Evolutionary conservation across 495 filamentous ascomycete genomes (phyloP), one percentile per base, ranked within the genome.

Genomic region (Darksidea phi): DNA sequence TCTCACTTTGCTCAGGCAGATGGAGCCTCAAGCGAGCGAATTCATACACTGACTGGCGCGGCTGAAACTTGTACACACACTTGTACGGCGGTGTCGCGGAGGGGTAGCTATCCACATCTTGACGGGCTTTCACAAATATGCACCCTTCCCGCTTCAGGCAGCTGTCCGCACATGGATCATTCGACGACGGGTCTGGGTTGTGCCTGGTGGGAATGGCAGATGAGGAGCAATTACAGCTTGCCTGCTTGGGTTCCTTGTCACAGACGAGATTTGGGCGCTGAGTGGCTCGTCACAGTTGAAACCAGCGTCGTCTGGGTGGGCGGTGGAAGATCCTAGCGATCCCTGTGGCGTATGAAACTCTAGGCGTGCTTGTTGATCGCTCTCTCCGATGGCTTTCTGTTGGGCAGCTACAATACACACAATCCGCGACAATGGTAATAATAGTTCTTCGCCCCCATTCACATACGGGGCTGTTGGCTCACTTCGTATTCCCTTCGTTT

Each of bases 401-500:
- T 32, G 28, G 28, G 10, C 4, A 32, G 28, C 28, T 32, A n/a
- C n/a, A n/a, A n/a, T n/a, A n/a, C n/a, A n/a, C n/a, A n/a, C n/a
- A n/a, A n/a, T n/a, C 28, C 28, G 28, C 28, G 4, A 32, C 10
- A 32, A 32, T 32, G 10, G 10, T 32, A 32, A 10, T 10, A 32
- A 32, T 32, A n/a, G n/a, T n/a, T n/a, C n/a, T 32, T 32, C 28
- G 28, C 4, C 28, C 28, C 28, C 28, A 10, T 32, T 32, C 28
- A 32, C 28, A 32, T 32, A 32, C 10, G 41, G 36, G 15, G 41
- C 41, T 58, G 55, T 45, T 49, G 55, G 43, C 32, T 45, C 41
- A 20, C 28, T 32, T 32, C 55, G 46, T 50, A 58, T 45, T 48
- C 13, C 26, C 20, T 41, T 58, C 55, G 28, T 58, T 49, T 48